A percentile compares a stretch with the other conserved stretches of the same genome.
Evolutionary conservation across 2,329 filamentous ascomycete species (phyloP).

Genomic region (Aureobasidium pullulans): DNA sequence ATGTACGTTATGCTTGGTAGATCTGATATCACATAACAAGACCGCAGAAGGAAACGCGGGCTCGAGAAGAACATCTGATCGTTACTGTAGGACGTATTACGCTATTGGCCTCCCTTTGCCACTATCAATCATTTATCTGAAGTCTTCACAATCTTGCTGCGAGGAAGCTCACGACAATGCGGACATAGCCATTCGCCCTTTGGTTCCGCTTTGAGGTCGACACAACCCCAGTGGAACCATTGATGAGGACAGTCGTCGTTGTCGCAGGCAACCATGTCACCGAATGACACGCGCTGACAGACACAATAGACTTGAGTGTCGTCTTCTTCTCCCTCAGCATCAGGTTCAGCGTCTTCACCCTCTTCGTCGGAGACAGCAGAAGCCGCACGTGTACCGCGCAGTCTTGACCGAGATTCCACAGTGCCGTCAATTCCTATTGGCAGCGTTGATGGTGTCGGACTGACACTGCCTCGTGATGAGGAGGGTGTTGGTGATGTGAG

Average conservation of each 20-base stretch:
- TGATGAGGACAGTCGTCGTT: conserved; percentile 74
- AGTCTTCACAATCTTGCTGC: conserved; percentile 34
- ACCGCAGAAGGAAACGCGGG: too few species aligned
- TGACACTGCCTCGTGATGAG: conserved; percentile 21
- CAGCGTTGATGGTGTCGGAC: conserved; percentile 27
- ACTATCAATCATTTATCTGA: conserved; percentile 13
- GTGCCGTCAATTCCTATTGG: conserved; percentile 23
- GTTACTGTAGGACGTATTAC: too few species aligned
- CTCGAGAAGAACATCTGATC: too few species aligned
- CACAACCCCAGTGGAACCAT: conserved; percentile 76
- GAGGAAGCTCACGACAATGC: conserved; percentile 26
- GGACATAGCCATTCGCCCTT: conserved; percentile 46
- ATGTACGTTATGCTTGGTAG: too few species aligned
- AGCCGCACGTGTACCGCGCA: background rate
- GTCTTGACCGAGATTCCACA: conserved; percentile 11
- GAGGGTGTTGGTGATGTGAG: conserved; percentile 26
- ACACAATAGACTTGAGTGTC: conserved; percentile 74
- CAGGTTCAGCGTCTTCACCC: conserved; percentile 34
- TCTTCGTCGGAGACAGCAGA: conserved; percentile 19
- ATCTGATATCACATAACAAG: too few species aligned
- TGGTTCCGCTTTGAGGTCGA: conserved; percentile 43
- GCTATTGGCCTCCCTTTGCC: background rate
- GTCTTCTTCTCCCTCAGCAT: conserved; percentile 57
- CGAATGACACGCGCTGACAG: conserved; percentile 76
- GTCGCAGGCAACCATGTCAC: conserved; percentile 85